phyloP scores from a whole-genome alignment of 1,139 yeast species.

The Blastobotrys aristatus region DNA sequence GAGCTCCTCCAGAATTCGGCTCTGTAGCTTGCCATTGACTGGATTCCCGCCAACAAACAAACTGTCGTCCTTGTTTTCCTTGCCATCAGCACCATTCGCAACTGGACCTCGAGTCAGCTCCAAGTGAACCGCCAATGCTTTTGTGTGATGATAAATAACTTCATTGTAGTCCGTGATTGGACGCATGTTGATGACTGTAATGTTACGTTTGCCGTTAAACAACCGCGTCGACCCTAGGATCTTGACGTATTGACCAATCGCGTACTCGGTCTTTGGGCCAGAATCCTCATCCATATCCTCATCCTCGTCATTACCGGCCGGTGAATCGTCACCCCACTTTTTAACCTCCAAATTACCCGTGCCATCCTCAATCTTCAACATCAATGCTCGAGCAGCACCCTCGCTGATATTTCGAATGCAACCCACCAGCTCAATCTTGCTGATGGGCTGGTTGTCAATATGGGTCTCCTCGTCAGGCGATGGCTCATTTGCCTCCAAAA shows the following conservation, averaged over 20 bases:
- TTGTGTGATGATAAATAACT: constrained; percentile 68
- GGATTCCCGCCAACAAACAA: constrained; percentile 19
- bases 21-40: constrained; percentile 11
- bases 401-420: constrained; percentile 52
- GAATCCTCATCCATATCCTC: constrained; percentile 30
- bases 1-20: constrained; percentile 7
- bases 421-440: constrained; percentile 60
- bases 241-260: constrained; percentile 51
- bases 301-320: constrained; percentile 28
- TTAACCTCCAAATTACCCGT: constrained; percentile 71
- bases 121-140: constrained; percentile 59
- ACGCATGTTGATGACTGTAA: constrained; percentile 60
- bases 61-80: constrained; percentile 14
- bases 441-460: constrained; percentile 58
- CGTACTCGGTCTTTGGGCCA: constrained; percentile 31
- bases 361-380: constrained; percentile 73
- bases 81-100: constrained; percentile 1
- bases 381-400: constrained; percentile 50
- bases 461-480: constrained; percentile 73
- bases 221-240: constrained; percentile 70
- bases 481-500: constrained; percentile 56
- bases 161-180: constrained; percentile 67
- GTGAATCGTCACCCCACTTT: constrained; percentile 38
- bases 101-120: constrained; percentile 19
- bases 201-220: constrained; percentile 59